Evolutionary conservation across 164 flowering plant species (phyloP).

Genomic region (Berberis vulgaris): DNA sequence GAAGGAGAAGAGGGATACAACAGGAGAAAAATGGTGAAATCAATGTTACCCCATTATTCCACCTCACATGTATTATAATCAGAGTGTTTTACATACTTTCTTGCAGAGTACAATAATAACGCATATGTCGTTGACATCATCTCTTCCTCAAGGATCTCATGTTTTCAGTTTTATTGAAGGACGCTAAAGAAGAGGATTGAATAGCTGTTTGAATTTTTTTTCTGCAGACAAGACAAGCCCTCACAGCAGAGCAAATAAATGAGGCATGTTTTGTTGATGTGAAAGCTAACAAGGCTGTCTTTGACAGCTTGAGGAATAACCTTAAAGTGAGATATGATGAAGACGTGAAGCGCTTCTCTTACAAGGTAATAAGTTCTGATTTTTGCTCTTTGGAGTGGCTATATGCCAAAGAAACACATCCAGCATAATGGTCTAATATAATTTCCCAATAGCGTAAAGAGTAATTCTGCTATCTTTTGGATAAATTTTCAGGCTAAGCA

Average conservation of each 20-base stretch:
- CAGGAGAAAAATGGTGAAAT: no score
- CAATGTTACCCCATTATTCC: no score
- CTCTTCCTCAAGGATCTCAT: no score
- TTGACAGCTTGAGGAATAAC: slow-evolving; percentile 59
- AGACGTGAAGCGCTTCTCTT: slow-evolving; percentile 36
- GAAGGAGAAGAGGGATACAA: no score
- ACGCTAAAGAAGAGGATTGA: neutral
- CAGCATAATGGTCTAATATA: neutral
- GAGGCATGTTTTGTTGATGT: slow-evolving; percentile 58
- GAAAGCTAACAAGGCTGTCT: slow-evolving; percentile 54
- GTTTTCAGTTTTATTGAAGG: no score
- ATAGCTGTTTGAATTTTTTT: neutral
- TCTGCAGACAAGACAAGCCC: slow-evolving; percentile 53
- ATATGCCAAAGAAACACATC: neutral
- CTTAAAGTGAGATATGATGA: slow-evolving; percentile 62
- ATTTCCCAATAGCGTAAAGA: neutral
- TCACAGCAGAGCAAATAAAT: slow-evolving; percentile 61
- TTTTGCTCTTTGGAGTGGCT: neutral
- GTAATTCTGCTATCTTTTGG: neutral
- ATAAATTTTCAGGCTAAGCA: slow-evolving; percentile 46
- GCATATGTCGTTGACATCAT: no score
- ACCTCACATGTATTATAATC: no score
- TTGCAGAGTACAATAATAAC: no score
- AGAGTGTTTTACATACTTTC: no score
- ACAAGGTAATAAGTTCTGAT: slow-evolving; percentile 40